Conservation (phyloP, 306 rosid species). For the Lathyrus tuberosus region DNA sequence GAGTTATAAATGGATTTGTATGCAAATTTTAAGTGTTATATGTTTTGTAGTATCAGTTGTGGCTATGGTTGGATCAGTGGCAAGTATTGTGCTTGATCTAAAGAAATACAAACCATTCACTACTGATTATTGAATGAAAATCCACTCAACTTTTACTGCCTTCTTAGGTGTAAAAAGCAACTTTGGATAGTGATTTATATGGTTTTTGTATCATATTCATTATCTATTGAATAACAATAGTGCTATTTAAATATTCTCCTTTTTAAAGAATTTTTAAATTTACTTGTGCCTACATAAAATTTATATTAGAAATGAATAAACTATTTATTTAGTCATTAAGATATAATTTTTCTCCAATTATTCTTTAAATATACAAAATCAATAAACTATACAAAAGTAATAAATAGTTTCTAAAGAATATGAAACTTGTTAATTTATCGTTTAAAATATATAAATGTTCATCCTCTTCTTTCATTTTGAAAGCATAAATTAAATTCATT, state of each 20-base stretch:
- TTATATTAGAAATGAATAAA: neutral
- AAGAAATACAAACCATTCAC: conserved; percentile 59
- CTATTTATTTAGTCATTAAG: too few species aligned
- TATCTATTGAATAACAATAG: neutral
- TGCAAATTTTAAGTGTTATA: conserved; percentile 54
- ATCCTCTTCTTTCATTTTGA: too few species aligned
- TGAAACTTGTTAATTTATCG: too few species aligned
- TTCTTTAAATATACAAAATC: too few species aligned
- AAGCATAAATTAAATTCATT: too few species aligned
- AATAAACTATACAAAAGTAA: too few species aligned
- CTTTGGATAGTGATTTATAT: neutral
- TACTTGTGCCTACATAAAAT: neutral
- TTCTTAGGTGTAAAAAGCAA: neutral
- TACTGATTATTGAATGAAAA: conserved; percentile 13
- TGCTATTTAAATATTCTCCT: neutral
- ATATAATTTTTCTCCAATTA: too few species aligned
- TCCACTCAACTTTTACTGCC: neutral
- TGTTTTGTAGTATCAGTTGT: conserved; percentile 53
- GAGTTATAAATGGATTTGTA: conserved; percentile 64
- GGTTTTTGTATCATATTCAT: neutral
- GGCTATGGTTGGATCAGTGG: conserved; percentile 67
- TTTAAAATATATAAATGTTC: too few species aligned
- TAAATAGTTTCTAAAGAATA: too few species aligned
- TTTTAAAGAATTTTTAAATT: neutral
- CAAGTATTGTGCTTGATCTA: conserved; percentile 51